These are phyloP conservation scores for Trichoderma arundinaceum DNA, from an alignment of 2,329 filamentous ascomycete species.

Conservation along the genomic window DNA sequence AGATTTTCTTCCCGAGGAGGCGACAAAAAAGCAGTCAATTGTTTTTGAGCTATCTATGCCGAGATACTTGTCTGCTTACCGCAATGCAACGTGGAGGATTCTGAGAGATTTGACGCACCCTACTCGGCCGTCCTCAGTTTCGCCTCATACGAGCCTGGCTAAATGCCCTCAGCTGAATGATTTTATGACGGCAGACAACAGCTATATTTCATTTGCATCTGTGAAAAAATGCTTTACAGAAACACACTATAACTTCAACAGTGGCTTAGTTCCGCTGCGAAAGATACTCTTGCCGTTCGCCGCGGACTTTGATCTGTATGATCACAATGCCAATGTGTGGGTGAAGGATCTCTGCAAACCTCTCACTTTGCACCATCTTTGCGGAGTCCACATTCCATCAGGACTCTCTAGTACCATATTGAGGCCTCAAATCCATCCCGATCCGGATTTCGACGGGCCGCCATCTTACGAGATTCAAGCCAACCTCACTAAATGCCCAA, in stretches of 20 bases:
- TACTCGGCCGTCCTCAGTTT: not conserved
- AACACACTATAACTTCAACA: constrained; percentile 37
- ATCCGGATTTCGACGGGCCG: not conserved
- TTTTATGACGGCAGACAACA: not conserved
- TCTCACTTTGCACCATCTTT: constrained; percentile 53
- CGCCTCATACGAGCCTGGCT: not conserved
- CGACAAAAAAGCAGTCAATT: constrained; percentile 47
- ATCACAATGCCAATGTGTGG: constrained; percentile 19
- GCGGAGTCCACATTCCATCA: constrained; percentile 36
- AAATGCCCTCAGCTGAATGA: constrained; percentile 20
- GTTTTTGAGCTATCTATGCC: constrained; percentile 55
- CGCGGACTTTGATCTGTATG: constrained; percentile 29
- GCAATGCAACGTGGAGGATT: constrained; percentile 33
- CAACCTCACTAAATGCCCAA: constrained; percentile 55
- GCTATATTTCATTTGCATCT: constrained; percentile 36
- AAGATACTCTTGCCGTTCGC: constrained; percentile 29
- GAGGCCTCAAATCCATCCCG: not conserved
- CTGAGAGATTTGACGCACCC: constrained; percentile 19
- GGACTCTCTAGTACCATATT: constrained; percentile 24
- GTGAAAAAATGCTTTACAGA: constrained; percentile 37
- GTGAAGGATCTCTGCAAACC: constrained; percentile 38
- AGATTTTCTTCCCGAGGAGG: constrained; percentile 37
- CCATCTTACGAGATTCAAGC: constrained; percentile 60
- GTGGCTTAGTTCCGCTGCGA: not conserved
- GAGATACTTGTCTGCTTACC: constrained; percentile 50